Evolutionary conservation across 768 basidiomycete genomes (phyloP).

Genomic region (Tubosaeta sp.): DNA sequence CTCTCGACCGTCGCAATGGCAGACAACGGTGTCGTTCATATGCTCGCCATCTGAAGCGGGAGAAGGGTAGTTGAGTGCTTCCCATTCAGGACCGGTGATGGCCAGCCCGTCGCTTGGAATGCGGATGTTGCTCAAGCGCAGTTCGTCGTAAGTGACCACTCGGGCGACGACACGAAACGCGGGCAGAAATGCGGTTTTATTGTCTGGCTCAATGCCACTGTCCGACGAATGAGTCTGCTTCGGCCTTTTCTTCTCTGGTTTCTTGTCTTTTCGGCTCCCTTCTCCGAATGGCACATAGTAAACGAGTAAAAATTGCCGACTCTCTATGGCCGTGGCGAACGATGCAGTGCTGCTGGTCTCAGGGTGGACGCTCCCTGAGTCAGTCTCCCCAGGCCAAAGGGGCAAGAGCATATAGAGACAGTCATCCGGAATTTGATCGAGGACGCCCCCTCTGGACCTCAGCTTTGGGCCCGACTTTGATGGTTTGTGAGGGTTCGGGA

Average conservation of each 20-base stretch:
- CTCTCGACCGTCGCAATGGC: constrained; percentile 57
- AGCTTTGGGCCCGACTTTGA: constrained; percentile 17
- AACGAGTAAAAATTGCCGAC: constrained; percentile 70
- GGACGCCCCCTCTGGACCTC: constrained; percentile 36
- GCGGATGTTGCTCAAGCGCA: constrained; percentile 69
- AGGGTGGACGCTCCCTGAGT: constrained; percentile 34
- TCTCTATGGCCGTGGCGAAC: constrained; percentile 39
- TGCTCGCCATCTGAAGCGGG: constrained; percentile 32
- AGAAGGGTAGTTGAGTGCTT: constrained; percentile 36
- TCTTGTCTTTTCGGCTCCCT: constrained; percentile 11
- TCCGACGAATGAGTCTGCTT: constrained; percentile 29
- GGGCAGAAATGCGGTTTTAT: constrained; percentile 49
- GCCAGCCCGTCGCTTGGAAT: constrained; percentile 69
- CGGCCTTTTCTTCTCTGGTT: constrained; percentile 30
- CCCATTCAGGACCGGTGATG: constrained; percentile 58
- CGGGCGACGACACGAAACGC: constrained; percentile 74
- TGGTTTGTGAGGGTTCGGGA: constrained; percentile 45
- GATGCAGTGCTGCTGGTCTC: constrained; percentile 29
- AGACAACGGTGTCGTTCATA: constrained; percentile 45
- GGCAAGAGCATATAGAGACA: constrained; percentile 80
- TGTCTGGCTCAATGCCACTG: constrained; percentile 28
- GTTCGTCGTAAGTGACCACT: constrained; percentile 65
- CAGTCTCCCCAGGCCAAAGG: constrained; percentile 77
- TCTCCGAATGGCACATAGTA: constrained; percentile 64
- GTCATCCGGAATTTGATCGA: constrained; percentile 61